Evolutionary conservation across 2,329 filamentous ascomycete genomes (phyloP).

Genomic region (Leptographium flavum): DNA sequence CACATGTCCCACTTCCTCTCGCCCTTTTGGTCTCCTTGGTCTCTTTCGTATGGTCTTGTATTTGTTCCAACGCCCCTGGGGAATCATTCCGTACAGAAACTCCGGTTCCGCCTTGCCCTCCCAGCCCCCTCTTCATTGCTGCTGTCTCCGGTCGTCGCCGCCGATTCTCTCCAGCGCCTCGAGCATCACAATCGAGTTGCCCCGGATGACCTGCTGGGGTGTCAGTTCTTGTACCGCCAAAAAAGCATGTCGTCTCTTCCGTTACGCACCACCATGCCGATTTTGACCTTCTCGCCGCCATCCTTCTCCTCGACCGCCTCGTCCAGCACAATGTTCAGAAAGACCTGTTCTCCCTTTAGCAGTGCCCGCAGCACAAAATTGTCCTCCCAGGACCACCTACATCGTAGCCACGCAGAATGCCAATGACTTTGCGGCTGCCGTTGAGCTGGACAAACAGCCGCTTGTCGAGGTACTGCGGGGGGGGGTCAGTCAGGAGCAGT

Average conservation of each 20-base stretch:
- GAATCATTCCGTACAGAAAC: not conserved
- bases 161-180: conserved; percentile 64
- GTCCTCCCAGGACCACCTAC: conserved; percentile 35
- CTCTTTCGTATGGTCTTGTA: too few species aligned
- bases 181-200: conserved; percentile 97
- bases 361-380: not conserved
- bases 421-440: conserved; percentile 93
- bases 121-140: not conserved
- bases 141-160: conserved; percentile 31
- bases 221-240: not conserved
- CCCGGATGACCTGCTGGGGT: conserved; percentile 65
- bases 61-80: too few species aligned
- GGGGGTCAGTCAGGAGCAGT: conserved; percentile 2
- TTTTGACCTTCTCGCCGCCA: conserved; percentile 73
- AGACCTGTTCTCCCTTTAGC: conserved; percentile 54
- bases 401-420: conserved; percentile 89
- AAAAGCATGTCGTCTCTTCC: too few species aligned
- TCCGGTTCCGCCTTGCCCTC: not conserved
- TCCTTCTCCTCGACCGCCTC: conserved; percentile 92
- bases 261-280: conserved; percentile 75
- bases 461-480: conserved; percentile 88
- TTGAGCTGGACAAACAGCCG: conserved; percentile 95
- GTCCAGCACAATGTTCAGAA: conserved; percentile 94
- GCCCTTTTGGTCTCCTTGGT: too few species aligned
- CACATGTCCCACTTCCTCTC: too few species aligned